Base-by-base conservation (phyloP, 768 basidiomycete species). In the Lepiota venenata region DNA sequence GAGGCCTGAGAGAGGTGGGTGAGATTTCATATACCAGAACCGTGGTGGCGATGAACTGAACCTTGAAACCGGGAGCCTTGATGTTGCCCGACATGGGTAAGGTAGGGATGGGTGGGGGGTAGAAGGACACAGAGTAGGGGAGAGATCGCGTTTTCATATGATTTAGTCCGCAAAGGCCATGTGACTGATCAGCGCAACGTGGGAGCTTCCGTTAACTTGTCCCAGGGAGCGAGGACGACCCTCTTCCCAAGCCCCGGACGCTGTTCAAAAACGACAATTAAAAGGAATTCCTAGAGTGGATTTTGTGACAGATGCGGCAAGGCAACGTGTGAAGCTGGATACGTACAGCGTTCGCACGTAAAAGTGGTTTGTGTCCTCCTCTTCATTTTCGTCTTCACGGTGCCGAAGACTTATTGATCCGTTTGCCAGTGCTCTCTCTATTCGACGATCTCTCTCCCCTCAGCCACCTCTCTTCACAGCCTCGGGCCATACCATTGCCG, bases 51-150 rank as follows among this genome's bases (percentile, higher is more conserved):
- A n/a, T n/a, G 36, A 40, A 35, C 57, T 62, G 37, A 50, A 82
- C 89, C 77, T 88, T 80, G 80, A 89, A 91, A n/a, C 87, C 88
- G 42, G 78, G 72, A 20, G 78, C 80, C 72, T 85, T 87, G 72
- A 91, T 73, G 67, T 85, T 79, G 63, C 74, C 74, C 32, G 86
- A 84, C 87, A 88, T 89, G 67, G 32, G 52, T 47, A 36, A 43
- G 21, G 36, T 32, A 35, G n/a, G 21, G 46, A 36, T 53, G 53
- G 32, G 35, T 41, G 40, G 11, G 32, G 20, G 16, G 32, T 40
- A 27, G 42, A 56, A 39, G 36, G 25, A 25, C 44, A 36, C n/a
- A 47, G 52, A 29, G 40, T 47, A 21, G 46, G 46, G 14, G 50
- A 18, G 51, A 42, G 43, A 27, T 16, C 25, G 44, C 21, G 29